Base-by-base conservation (phyloP, 2,329 filamentous ascomycete genomes). In the Fusarium odoratissimum region DNA sequence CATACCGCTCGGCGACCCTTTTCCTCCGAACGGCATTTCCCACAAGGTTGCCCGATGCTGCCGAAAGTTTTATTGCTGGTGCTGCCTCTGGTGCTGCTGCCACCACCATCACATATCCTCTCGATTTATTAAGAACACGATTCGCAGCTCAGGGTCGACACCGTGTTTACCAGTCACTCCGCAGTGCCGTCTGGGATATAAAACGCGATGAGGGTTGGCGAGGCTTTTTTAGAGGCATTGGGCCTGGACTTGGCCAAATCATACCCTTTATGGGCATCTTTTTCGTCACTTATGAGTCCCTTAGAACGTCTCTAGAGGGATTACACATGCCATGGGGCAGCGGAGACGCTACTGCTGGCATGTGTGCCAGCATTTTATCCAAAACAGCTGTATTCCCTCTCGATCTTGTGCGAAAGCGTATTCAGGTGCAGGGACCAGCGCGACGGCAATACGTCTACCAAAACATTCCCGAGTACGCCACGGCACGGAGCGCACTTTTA, bases 221-320 rank as follows among this genome's bases (percentile, higher is more conserved):
- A 8, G 96, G 96, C 0, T 98, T 97, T 84, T 99, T 97, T 82
- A 93, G 94, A 54, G 96, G 96, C 7, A 85, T 97, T 38, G 89
- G 89, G 3, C 95, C 95, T 4, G 94, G 92, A 0, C 85, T 98
- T 28, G 92, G 87, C 31, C 95, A 98, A 84, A 96, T 98, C 54
- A 90, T 97, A 14, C 96, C 96, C 5, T 97, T 95, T 81, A 99
- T 99, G 96, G 96, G 96, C 19, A 86, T 97, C 5, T 98, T 99
- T 85, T 99, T 99, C 83, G 89, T 93, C 38, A 89, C 91, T 44
- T 99, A 98, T 83, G 96, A 99, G 82, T 86, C 88, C 14, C 84
- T 97, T 56, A 87, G 93, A 10, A 80, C 89, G 11, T 88, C 87
- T 1, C 81, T 95, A 49, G 84, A 85, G 11, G 78, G 79, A 10